A percentile compares a stretch with the other conserved stretches of the same genome.
Conservation (phyloP, 1,139 yeast species). For the Candida sp. region DNA sequence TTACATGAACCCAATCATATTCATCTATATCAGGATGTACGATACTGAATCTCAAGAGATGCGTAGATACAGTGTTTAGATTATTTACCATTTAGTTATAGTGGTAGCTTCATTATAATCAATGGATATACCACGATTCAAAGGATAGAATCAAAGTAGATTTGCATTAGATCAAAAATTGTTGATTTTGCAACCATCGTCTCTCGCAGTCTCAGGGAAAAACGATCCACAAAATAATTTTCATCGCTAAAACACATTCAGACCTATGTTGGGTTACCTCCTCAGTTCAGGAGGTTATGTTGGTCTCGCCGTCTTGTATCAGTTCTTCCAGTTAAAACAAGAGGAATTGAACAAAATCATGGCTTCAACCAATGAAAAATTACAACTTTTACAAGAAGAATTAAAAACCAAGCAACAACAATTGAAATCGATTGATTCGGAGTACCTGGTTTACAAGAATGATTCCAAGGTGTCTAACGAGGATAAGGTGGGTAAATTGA, state of each 20-base stretch:
- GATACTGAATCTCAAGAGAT: no score
- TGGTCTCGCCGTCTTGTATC: conserved; percentile 20
- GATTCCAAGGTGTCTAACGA: background rate
- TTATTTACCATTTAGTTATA: no score
- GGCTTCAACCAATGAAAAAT: background rate
- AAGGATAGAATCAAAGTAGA: no score
- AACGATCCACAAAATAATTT: no score
- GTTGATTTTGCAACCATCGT: background rate
- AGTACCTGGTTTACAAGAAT: background rate
- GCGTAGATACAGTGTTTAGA: no score
- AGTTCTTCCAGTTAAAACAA: conserved; percentile 22
- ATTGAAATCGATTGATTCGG: background rate
- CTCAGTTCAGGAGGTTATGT: conserved; percentile 15
- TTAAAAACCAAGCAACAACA: background rate
- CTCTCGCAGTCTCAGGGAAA: no score
- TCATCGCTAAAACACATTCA: no score
- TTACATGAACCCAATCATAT: no score
- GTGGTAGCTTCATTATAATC: no score
- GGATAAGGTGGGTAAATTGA: background rate
- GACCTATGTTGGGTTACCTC: background rate
- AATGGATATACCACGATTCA: no score
- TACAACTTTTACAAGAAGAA: background rate
- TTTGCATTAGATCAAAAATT: no score
- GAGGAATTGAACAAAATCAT: conserved; percentile 15
- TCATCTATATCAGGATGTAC: no score